phyloP scores from a whole-genome alignment of 73 alveolate genomes.

The Paramecium tetraurelia region DNA sequence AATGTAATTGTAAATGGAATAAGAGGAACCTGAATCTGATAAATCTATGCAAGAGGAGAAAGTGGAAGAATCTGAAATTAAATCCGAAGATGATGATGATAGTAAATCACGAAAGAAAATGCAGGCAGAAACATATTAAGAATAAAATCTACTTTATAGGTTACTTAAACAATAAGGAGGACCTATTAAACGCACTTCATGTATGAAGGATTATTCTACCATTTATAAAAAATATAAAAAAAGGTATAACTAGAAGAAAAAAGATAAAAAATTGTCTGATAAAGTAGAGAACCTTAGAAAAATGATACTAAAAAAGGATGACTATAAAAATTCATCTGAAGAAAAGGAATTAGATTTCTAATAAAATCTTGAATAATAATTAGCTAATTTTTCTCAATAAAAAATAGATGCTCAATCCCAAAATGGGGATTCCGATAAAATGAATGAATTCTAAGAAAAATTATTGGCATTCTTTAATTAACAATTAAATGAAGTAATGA shows the following conservation, averaged over 20 bases:
- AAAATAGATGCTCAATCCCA: slow-evolving; percentile 18
- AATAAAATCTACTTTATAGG: slow-evolving; percentile 15
- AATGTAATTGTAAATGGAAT: slow-evolving; percentile 17
- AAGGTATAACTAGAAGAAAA: slow-evolving; percentile 21
- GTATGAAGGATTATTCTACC: slow-evolving; percentile 49
- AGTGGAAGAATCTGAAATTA: slow-evolving; percentile 34
- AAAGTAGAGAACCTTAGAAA: slow-evolving; percentile 30
- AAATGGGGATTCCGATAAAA: slow-evolving; percentile 29
- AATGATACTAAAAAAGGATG: slow-evolving; percentile 32
- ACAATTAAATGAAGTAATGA: slow-evolving; percentile 38
- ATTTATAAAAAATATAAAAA: slow-evolving; percentile 35
- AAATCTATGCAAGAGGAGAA: neutral
- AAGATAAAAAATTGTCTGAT: slow-evolving; percentile 40
- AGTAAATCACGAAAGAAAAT: slow-evolving; percentile 36
- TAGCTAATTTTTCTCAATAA: neutral
- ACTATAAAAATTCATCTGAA: neutral
- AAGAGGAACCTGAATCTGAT: neutral
- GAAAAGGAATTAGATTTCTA: slow-evolving; percentile 20
- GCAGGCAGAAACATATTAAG: neutral
- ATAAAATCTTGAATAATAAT: neutral
- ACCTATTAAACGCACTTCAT: slow-evolving; percentile 31
- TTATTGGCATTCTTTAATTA: slow-evolving; percentile 23
- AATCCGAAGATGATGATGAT: slow-evolving; percentile 49
- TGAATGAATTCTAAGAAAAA: slow-evolving; percentile 40
- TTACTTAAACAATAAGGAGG: slow-evolving; percentile 34